Evolutionary conservation across 208 protist species (phyloP).

Genomic region (Trypanosoma vivax): DNA sequence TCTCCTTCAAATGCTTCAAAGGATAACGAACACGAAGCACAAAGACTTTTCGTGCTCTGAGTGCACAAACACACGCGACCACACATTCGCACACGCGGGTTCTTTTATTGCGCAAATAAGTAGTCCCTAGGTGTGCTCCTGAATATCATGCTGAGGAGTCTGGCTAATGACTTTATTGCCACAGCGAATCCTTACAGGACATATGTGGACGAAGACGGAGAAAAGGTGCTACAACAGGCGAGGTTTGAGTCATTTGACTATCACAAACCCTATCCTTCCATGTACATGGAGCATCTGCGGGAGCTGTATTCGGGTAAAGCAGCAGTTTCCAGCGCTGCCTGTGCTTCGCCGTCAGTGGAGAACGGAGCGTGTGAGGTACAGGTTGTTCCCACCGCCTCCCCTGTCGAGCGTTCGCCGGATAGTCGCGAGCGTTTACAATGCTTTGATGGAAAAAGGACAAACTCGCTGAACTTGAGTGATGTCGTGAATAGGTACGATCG

Average conservation of each 20-base stretch:
- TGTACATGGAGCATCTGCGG: conserved; percentile 75
- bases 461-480: conserved; percentile 4
- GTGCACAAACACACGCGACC: too few relatives aligned
- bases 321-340: neutral
- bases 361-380: neutral
- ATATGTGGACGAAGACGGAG: conserved; percentile 29
- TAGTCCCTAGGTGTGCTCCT: neutral
- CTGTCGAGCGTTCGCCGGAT: too few relatives aligned
- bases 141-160: conserved; percentile 13
- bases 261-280: conserved; percentile 71
- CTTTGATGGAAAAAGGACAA: conserved; percentile 2
- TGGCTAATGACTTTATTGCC: conserved; percentile 29
- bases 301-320: conserved; percentile 2
- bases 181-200: conserved; percentile 63
- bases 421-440: too few relatives aligned
- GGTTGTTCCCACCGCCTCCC: neutral
- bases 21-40: too few relatives aligned
- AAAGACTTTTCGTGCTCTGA: too few relatives aligned
- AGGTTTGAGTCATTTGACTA: conserved; percentile 84
- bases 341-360: neutral
- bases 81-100: too few relatives aligned
- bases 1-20: too few relatives aligned
- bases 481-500: conserved; percentile 29
- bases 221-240: conserved; percentile 46
- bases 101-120: too few relatives aligned